Conservation (phyloP, 306 rosid genomes). For the Prunus davidiana region DNA sequence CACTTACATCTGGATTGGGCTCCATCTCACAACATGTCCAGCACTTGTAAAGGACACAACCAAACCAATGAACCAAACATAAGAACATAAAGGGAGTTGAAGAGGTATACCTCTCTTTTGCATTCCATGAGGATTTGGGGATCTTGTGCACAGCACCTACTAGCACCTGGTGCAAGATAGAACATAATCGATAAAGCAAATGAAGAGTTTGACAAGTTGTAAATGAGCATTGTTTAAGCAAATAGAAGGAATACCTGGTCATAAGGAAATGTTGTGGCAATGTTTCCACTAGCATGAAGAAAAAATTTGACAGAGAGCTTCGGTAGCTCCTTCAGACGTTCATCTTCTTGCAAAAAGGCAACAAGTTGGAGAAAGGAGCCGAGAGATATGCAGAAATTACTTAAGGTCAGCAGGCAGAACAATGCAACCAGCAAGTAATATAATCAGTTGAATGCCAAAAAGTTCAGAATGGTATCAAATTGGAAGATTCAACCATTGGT, state of each 20-base stretch:
- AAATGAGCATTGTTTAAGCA: background rate
- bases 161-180: conserved; percentile 45
- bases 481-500: background rate
- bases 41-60: conserved; percentile 4
- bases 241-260: conserved; percentile 53
- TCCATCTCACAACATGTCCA: conserved; percentile 6
- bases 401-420: background rate
- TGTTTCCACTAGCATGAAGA: conserved; percentile 67
- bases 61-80: background rate
- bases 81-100: background rate
- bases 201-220: background rate
- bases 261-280: conserved; percentile 73
- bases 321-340: conserved; percentile 36
- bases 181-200: conserved; percentile 13
- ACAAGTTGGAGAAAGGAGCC: conserved; percentile 9
- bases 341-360: conserved; percentile 31
- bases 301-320: conserved; percentile 64
- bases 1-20: conserved; percentile 16
- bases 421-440: background rate
- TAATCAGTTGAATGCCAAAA: background rate
- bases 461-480: background rate
- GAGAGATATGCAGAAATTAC: conserved; percentile 5
- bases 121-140: conserved; percentile 76
- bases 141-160: conserved; percentile 54
- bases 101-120: conserved; percentile 61